These are phyloP conservation scores for Colletotrichum sublineola DNA, from an alignment of 2,329 filamentous ascomycete genomes.

Conservation along the genomic window DNA sequence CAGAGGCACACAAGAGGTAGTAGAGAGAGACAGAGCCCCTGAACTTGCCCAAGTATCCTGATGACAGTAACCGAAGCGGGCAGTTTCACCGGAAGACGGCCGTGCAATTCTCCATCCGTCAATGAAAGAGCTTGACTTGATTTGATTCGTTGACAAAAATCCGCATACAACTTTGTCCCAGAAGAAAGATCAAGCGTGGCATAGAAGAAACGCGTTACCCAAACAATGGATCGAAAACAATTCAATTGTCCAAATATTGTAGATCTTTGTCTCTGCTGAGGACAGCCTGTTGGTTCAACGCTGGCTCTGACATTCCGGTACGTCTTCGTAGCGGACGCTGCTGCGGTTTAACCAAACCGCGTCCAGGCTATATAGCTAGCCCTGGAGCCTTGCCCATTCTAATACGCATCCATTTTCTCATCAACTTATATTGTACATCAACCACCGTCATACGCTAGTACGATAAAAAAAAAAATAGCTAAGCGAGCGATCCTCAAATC, in stretches of 20 bases:
- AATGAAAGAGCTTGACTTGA: not conserved
- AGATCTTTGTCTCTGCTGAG: not conserved
- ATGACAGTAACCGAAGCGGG: no score
- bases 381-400: not conserved
- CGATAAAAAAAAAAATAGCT: not conserved
- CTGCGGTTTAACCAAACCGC: not conserved
- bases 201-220: not conserved
- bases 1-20: not conserved
- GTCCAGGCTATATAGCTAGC: not conserved
- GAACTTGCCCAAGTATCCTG: not conserved
- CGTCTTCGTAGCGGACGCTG: not conserved
- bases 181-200: not conserved
- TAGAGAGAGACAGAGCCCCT: not conserved
- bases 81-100: not conserved
- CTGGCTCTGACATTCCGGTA: not conserved
- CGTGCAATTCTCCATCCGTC: no score
- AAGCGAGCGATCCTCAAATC: not conserved
- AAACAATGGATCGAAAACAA: not conserved
- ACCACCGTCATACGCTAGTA: no score
- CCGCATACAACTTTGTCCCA: not conserved
- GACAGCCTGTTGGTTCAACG: not conserved
- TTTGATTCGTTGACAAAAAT: not conserved
- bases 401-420: not conserved
- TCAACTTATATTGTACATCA: not conserved
- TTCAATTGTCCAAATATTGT: not conserved